A percentile compares a stretch with the other conserved stretches of the same genome.
Evolutionary conservation across 495 filamentous ascomycete species (phyloP).

Genomic region (Darksidea phi): DNA sequence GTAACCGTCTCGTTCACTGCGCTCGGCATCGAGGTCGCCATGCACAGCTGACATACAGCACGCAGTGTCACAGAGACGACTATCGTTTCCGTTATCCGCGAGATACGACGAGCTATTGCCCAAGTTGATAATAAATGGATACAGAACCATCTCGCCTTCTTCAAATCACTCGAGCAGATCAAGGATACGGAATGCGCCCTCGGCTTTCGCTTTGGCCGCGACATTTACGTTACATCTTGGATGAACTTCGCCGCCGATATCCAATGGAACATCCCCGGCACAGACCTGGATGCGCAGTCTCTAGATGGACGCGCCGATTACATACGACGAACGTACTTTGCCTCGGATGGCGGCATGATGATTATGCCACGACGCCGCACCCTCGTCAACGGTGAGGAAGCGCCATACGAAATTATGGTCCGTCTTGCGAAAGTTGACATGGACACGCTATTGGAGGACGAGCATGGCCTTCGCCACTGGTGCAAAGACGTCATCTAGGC

Average conservation of each 20-base stretch:
- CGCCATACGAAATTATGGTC: conserved; percentile 28
- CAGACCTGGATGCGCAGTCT: not conserved
- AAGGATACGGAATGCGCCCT: conserved; percentile 4
- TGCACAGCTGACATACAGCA: not conserved
- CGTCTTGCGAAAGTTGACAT: conserved; percentile 17
- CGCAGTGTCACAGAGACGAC: conserved; percentile 15
- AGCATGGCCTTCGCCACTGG: conserved; percentile 16
- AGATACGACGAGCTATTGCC: conserved; percentile 1
- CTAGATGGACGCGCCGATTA: not conserved
- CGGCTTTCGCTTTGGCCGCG: conserved; percentile 3
- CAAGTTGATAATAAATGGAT: conserved; percentile 18
- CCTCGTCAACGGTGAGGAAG: conserved; percentile 5
- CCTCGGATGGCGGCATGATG: conserved; percentile 13
- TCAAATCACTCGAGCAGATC: conserved; percentile 7
- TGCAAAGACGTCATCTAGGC: conserved; percentile 5
- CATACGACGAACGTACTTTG: conserved; percentile 2
- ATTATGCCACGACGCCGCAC: conserved; percentile 10
- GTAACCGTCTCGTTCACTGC: not conserved
- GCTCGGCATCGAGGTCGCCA: too few species aligned
- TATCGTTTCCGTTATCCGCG: conserved; percentile 6
- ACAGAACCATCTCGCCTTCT: conserved; percentile 1
- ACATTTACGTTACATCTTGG: conserved; percentile 28
- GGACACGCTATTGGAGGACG: conserved; percentile 11
- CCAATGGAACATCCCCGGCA: conserved; percentile 28
- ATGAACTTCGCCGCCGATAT: conserved; percentile 12